A percentile compares a stretch with the other conserved stretches of the same genome.
Conservation (phyloP, 1,139 yeast genomes). For the Sugiyamaella xylanicola region DNA sequence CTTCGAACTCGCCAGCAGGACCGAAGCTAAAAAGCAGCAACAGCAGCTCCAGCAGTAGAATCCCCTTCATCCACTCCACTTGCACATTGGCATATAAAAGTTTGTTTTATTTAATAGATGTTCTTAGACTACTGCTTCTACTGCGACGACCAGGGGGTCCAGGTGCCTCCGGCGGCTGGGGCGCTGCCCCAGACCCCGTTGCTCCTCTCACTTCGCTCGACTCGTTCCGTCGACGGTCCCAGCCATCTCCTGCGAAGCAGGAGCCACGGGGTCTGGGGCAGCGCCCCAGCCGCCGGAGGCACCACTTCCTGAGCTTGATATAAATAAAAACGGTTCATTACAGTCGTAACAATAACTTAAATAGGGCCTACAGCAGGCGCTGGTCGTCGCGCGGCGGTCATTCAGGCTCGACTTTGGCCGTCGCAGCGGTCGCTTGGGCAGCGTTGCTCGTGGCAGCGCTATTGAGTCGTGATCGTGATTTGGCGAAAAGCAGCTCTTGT, state of each 20-base stretch:
- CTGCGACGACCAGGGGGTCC: neutral
- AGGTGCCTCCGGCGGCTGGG: constrained; percentile 10
- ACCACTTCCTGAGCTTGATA: neutral
- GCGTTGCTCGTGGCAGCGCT: constrained; percentile 27
- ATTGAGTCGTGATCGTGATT: constrained; percentile 64
- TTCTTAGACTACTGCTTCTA: neutral
- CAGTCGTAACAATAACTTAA: constrained; percentile 16
- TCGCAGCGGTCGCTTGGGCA: constrained; percentile 1
- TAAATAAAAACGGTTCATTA: constrained; percentile 6
- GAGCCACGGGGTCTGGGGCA: constrained; percentile 1
- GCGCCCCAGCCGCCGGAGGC: constrained; percentile 4
- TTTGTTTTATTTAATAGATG: neutral
- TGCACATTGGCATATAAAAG: constrained; percentile 1
- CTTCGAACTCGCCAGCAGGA: constrained; percentile 28
- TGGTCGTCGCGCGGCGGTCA: neutral
- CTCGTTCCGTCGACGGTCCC: neutral
- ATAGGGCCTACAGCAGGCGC: neutral
- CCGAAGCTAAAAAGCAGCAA: constrained; percentile 5
- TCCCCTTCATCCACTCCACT: neutral
- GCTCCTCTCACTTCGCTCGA: neutral
- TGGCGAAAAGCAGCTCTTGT: constrained; percentile 90
- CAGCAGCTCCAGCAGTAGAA: neutral
- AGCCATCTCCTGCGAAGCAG: neutral
- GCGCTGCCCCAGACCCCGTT: constrained; percentile 3
- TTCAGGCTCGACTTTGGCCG: constrained; percentile 17